Conservation (phyloP, 352 stramenopile genomes). For the Phytophthora pistaciae region DNA sequence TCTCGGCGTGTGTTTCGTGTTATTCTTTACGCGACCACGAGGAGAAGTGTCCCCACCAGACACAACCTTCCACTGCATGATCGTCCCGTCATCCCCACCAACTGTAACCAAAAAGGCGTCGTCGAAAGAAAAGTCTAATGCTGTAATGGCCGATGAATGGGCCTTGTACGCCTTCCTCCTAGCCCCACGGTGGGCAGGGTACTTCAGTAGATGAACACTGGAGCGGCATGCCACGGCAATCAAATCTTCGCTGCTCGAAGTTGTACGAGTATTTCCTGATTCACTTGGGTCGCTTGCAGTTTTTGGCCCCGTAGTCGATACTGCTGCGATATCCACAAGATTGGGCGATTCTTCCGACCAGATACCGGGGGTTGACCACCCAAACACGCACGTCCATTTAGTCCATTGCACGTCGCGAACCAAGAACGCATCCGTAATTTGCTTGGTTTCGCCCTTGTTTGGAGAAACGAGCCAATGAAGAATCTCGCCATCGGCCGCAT, state of each 20-base stretch:
- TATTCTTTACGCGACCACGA: neutral
- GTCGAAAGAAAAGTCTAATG: conserved; percentile 60
- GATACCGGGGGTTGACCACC: conserved; percentile 70
- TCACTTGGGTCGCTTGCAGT: neutral
- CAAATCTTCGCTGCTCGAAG: conserved; percentile 43
- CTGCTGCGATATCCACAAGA: conserved; percentile 57
- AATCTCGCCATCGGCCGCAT: conserved; percentile 73
- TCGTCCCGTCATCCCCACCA: conserved; percentile 62
- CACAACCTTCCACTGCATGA: conserved; percentile 64
- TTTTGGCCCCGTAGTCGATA: conserved; percentile 50
- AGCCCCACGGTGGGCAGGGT: conserved; percentile 49
- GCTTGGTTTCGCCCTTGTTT: conserved; percentile 48
- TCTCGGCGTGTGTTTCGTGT: neutral
- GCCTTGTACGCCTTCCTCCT: conserved; percentile 56
- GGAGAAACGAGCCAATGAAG: conserved; percentile 60
- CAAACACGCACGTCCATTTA: conserved; percentile 78
- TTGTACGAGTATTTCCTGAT: neutral
- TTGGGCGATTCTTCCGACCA: conserved; percentile 65
- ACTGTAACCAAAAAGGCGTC: conserved; percentile 58
- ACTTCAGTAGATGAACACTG: conserved; percentile 63
- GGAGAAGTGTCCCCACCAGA: neutral
- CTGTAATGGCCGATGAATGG: conserved; percentile 57
- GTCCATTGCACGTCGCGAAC: conserved; percentile 67
- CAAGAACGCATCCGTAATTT: conserved; percentile 70
- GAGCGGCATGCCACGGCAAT: conserved; percentile 59